Conservation (phyloP, 2,329 filamentous ascomycete species). For the Pseudonectria buxi region DNA sequence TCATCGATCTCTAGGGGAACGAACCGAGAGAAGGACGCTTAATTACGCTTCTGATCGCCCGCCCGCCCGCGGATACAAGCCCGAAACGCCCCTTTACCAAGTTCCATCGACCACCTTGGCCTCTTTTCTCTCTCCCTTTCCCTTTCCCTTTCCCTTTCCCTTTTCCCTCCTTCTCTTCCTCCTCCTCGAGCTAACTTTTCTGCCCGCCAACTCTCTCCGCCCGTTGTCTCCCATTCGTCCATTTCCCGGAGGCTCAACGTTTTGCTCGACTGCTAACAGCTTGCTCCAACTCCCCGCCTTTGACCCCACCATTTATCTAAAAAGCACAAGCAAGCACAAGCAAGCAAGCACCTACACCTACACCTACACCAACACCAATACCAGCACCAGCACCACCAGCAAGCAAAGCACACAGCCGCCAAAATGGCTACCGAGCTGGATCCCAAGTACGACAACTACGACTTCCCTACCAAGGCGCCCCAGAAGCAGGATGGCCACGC, state of each 20-base stretch:
- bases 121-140: constrained; percentile 4
- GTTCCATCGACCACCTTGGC: constrained; percentile 4
- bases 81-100: constrained; percentile 14
- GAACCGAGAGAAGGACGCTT: constrained; percentile 19
- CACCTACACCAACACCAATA: too few species aligned
- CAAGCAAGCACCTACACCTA: constrained; percentile 20
- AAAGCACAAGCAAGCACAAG: too few species aligned
- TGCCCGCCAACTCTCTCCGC: too few species aligned
- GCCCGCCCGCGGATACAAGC: constrained; percentile 13
- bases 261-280: too few species aligned
- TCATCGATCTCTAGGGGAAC: constrained; percentile 21
- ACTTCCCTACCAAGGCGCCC: constrained; percentile 76
- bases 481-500: constrained; percentile 70
- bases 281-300: constrained; percentile 1
- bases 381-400: too few species aligned
- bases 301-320: constrained; percentile 44
- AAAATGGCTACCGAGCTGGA: constrained; percentile 27
- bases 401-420: too few species aligned
- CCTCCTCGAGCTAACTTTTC: too few species aligned
- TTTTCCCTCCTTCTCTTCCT: constrained; percentile 4
- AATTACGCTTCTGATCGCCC: constrained; percentile 23
- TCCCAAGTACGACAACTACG: constrained; percentile 93
- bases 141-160: constrained; percentile 2
- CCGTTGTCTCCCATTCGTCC: too few species aligned
- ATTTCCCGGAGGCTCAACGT: too few species aligned